Base-by-base conservation (phyloP, 2,329 filamentous ascomycete genomes). In the Botrytis fabae region DNA sequence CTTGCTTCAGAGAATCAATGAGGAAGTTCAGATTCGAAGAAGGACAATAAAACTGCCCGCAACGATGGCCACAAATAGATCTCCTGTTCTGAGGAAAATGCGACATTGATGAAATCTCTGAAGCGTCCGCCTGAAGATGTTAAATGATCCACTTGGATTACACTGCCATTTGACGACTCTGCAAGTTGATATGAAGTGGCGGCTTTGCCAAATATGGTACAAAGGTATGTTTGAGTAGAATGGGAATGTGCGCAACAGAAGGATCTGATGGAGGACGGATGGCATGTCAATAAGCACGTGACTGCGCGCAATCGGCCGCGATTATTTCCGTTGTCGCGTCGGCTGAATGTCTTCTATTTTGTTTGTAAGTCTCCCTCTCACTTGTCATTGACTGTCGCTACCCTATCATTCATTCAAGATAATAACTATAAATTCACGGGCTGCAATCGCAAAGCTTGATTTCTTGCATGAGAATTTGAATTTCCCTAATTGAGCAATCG, bases 291-390 rank as follows among this genome's bases (percentile, higher is more conserved):
- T 0, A 3, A 5, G n/a, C 65, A 69, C 42, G 48, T 69, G 65
- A 57, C 48, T 6, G 8, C 65, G 65, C 46, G 65, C 40, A 9
- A 57, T n/a, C 25, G 48, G 35, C 48, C 64, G 64, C 16, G 35
- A 68, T n/a, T 42, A 22, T 25, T 25, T 40, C 35, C 38, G 65
- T 68, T 44, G 35, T 57, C 65, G 65, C 65, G 65, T 69, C 48
- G n/a, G 57, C 35, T 28, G 35, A 14, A 42, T 28, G n/a, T 54
- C 32, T 40, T 54, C 35, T 14, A 66, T 42, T 57, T 14, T 69
- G 9, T 57, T 57, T 5, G 22, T 2, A 44, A 57, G 20, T 22
- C 61, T 65, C 8, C 32, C 10, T 9, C 20, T 57, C 35, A 42
- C 14, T 57, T 32, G 16, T 16, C 10, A 6, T 22, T 28, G 12